Base-by-base conservation (phyloP, 164 flowering plant species). In the Vitis amurensis region DNA sequence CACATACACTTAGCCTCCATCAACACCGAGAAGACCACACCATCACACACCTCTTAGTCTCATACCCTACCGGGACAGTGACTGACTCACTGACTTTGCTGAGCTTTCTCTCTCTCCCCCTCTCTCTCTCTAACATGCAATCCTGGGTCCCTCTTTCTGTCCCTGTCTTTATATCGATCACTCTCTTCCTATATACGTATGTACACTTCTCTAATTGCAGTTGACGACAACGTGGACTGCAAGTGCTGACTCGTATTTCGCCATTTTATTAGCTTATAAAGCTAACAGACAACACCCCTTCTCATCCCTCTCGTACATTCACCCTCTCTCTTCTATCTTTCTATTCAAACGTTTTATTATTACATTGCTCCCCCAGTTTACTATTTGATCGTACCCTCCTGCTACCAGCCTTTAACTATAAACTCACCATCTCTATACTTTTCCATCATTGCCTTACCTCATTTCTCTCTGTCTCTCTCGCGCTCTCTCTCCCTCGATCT, bases 171-270 rank as follows among this genome's bases (percentile, higher is more conserved):
- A 62, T 59, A 29, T 50, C 23, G 23, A 19, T 19, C 37, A 6
- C 44, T 30, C 50, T 29, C 56, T 68, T 60, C 44, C 50, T 71
- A 47, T 53, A 48, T 66, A 44, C 29, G 37, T 49, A 30, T 73
- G 48, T 69, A 23, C 17, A 58, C 55, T 63, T 61, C 68, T 66
- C 61, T 52, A 49, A 70, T 55, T 71, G 61, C 82, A 75, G 66
- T 83, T 72, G 57, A 82, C 82, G 82, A 85, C 88, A 80, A 79
- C 77, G 79, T 74, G 76, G 80, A 78, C 82, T 72, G 81, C 78
- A 74, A 65, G 61, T 78, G 87, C 86, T 79, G 85, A 82, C 87
- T 76, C 76, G 44, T 80, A 78, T 79, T 80, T 73, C 71, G 71
- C 76, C 81, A 63, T 81, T 79, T 79, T 76, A 74, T 74, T 78